Evolutionary conservation across 1,284 basidiomycete genomes (phyloP), one percentile per base, ranked within the genome.

Genomic region (Butyriboletus regius): DNA sequence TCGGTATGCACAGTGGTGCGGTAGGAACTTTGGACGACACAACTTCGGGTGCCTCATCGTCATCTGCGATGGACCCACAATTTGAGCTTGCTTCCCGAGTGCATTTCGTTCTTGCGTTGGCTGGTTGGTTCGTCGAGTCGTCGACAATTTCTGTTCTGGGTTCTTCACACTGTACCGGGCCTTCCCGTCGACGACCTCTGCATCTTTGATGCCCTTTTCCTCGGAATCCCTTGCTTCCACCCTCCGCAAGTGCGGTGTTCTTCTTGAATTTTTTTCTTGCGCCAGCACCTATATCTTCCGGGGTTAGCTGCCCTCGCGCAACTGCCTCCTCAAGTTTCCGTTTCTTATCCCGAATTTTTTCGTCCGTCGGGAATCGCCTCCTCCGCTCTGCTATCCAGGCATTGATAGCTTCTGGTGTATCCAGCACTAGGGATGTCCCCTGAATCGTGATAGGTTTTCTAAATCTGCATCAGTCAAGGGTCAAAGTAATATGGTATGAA

Each of bases 311-410:
- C 1, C 91, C 92, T 39, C 88, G 78, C 17, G 82, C 82, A 32
- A 81, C 70, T 5, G 91, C 90, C 54, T 91, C 88, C 50, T 83
- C 77, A 31, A 75, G 70, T 66, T 79, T 89, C 62, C 75, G 75
- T 67, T 78, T 84, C 75, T 91, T 93, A 44, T 94, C 88, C 51
- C 79, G 78, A 1, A 90, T 75, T 17, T 81, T 78, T 43, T 73
- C 63, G 14, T 75, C 67, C 14, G 82, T 88, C 4, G 93, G 93
- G 75, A 86, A 97, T 17, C 86, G 80, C 54, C 81, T 82, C 68
- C 81, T 91, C 40, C 93, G 82, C 60, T 96, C 92, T 28, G 79
- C 82, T 47, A 94, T 80, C 93, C 93, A 97, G 35, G 78, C 79
- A 12, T 80, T 81, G 50, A 96, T 75, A 14, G 83, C 80, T 63